Percentiles rank a stretch among this genome's conserved stretches.
Evolutionary conservation across 495 filamentous ascomycete genomes (phyloP).

Genomic region (Penicillium crystallinum): DNA sequence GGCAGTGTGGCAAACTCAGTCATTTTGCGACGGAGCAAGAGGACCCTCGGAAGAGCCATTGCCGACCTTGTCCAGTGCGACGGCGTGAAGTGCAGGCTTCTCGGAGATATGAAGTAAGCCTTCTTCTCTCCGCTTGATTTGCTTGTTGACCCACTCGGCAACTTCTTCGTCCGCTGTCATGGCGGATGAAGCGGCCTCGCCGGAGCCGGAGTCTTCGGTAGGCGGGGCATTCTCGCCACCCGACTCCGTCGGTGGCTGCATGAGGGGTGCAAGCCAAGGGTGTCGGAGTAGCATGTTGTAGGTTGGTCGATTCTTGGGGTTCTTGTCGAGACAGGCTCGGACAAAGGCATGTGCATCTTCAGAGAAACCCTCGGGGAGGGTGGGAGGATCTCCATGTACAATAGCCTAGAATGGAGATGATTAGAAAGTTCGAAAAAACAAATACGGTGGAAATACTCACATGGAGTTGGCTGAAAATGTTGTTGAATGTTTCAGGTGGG

Average conservation of each 20-base stretch:
- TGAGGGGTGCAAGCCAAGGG: constrained; percentile 75
- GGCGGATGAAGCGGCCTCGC: constrained; percentile 35
- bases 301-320: constrained; percentile 80
- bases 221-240: constrained; percentile 61
- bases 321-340: constrained; percentile 83
- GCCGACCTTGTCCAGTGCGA: constrained; percentile 59
- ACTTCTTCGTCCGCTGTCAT: constrained; percentile 69
- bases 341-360: constrained; percentile 83
- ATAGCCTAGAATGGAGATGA: constrained; percentile 65
- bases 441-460: constrained; percentile 52
- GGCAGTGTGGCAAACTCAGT: constrained; percentile 7
- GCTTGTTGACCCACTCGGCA: constrained; percentile 74
- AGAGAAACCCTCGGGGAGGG: constrained; percentile 77
- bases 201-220: constrained; percentile 37
- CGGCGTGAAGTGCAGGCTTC: constrained; percentile 74
- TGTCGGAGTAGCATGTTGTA: constrained; percentile 87
- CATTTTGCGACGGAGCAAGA: constrained; percentile 5
- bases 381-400: constrained; percentile 89
- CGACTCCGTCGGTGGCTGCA: constrained; percentile 76
- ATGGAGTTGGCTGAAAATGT: constrained; percentile 95
- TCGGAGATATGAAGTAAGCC: constrained; percentile 42
- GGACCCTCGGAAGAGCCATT: constrained; percentile 33
- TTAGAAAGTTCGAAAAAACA: constrained; percentile 11
- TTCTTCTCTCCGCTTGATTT: constrained; percentile 55
- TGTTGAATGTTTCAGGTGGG: constrained; percentile 95